A percentile compares a stretch with the other conserved stretches of the same genome.
These are phyloP conservation scores for Apiospora kogelbergensis DNA, from an alignment of 2,329 filamentous ascomycete species.

Conservation along the genomic window DNA sequence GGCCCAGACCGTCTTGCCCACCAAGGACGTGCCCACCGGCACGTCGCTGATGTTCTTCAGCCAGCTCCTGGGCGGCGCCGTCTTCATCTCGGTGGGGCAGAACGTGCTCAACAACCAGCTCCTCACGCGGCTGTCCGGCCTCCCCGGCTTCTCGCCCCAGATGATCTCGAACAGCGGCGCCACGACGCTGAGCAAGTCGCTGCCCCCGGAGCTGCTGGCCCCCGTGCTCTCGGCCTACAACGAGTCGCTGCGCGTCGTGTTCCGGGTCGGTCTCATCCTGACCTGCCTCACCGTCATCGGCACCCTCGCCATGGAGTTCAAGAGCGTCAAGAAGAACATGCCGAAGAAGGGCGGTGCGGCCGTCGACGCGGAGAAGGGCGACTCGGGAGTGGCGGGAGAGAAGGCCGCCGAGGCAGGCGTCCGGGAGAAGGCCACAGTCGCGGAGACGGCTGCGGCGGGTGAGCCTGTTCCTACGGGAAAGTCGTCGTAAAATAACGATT, in stretches of 20 bases:
- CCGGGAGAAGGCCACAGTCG: background rate
- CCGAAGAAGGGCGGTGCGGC: constrained; percentile 11
- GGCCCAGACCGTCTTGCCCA: constrained; percentile 44
- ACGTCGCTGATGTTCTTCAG: constrained; percentile 44
- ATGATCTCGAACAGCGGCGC: constrained; percentile 32
- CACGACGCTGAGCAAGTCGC: constrained; percentile 22
- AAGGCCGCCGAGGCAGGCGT: background rate
- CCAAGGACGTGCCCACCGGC: constrained; percentile 41
- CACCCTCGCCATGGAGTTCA: constrained; percentile 60
- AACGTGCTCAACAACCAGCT: constrained; percentile 45
- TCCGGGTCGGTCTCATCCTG: constrained; percentile 59
- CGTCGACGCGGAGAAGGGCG: constrained; percentile 20
- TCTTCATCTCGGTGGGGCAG: constrained; percentile 46
- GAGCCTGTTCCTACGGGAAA: background rate
- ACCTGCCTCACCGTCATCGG: constrained; percentile 54
- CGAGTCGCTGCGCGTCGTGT: constrained; percentile 55
- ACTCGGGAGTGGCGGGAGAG: background rate
- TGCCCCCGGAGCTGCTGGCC: constrained; percentile 24
- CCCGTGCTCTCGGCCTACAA: constrained; percentile 55
- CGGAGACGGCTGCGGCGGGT: background rate
- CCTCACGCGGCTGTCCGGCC: constrained; percentile 29
- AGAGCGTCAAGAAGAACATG: constrained; percentile 37
- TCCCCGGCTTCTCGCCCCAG: constrained; percentile 29
- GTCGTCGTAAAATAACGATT: background rate
- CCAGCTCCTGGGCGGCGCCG: constrained; percentile 45